Conservation (phyloP, 2,329 filamentous ascomycete genomes). For the Teratosphaeria epicoccoides region DNA sequence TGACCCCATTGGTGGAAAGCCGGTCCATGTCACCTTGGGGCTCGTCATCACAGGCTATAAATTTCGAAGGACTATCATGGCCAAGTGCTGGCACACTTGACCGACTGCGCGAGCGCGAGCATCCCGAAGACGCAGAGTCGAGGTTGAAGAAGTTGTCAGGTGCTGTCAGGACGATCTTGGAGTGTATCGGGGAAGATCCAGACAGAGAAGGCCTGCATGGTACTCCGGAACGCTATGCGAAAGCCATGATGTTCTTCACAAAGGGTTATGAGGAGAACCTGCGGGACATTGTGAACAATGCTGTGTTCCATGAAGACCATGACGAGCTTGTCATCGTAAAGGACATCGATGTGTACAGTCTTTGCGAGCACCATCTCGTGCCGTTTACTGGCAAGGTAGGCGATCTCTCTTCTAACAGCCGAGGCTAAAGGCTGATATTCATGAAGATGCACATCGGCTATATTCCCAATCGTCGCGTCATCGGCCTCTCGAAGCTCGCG, state of each 20-base stretch:
- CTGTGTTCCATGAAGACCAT: constrained; percentile 92
- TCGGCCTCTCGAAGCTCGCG: constrained; percentile 90
- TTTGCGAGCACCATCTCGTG: constrained; percentile 96
- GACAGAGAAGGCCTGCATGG: constrained; percentile 53
- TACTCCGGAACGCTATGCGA: constrained; percentile 78
- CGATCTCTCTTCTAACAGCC: not conserved
- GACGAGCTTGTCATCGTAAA: constrained; percentile 97
- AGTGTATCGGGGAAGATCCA: constrained; percentile 56
- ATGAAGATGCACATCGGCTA: constrained; percentile 97
- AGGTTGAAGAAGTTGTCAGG: constrained; percentile 51
- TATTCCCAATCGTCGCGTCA: constrained; percentile 81
- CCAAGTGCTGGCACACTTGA: constrained; percentile 32
- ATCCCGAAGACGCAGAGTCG: constrained; percentile 46
- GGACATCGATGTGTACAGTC: constrained; percentile 87
- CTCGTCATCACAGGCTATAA: constrained; percentile 41
- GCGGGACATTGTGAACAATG: constrained; percentile 79
- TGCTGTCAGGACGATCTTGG: constrained; percentile 52
- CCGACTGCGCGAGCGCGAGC: constrained; percentile 26
- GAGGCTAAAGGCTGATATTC: not conserved
- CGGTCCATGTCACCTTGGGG: constrained; percentile 37
- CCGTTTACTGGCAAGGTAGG: constrained; percentile 86
- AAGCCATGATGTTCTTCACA: constrained; percentile 91
- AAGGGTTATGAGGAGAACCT: constrained; percentile 96
- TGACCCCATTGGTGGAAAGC: constrained; percentile 44
- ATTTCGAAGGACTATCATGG: constrained; percentile 48